Evolutionary conservation across 495 filamentous ascomycete genomes (phyloP), one percentile per base, ranked within the genome.

Genomic region (Xylaria castorea): DNA sequence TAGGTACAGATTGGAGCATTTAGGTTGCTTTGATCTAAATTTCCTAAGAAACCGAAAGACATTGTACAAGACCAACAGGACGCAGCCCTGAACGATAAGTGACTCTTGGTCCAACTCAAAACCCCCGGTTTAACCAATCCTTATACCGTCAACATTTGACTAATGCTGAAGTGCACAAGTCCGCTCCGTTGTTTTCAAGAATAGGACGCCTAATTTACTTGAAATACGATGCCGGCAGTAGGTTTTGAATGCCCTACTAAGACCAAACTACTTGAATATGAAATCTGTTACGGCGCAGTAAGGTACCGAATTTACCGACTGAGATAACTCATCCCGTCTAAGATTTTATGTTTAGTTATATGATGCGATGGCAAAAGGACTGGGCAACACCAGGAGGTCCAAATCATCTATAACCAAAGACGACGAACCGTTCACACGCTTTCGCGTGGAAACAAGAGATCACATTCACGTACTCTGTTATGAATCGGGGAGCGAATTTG

Each of bases 281-380:
- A 64, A 48, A 20, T 64, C 14, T 64, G 61, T 20, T 64, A 64
- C 32, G 61, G 61, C 38, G 12, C 61, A 7, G 61, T 64, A 64
- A 42, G 61, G 14, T 22, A 25, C 12, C 5, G 11, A 18, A 7
- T 18, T 46, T 32, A 32, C 18, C 5, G 12, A 11, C 22, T 7
- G 7, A 0, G 18, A 14, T 32, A 20, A 38, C 1, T 40, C 14
- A 5, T 25, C n/a, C 1, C 18, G 61, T 44, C 61, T 64, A 22
- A 64, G 36, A 42, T 9, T 6, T 20, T 5, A 32, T 25, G 2
- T n/a, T 46, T 14, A 65, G 62, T 65, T 65, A 65, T 48, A 30
- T 30, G n/a, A 65, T 40, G 62, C 40, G 38, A 40, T 8, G 22
- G 62, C 62, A 9, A 65, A 65, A 12, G 27, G 4, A 6, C 16